phyloP scores from a whole-genome alignment of 106 monocot genomes.

The Posidonia australis region DNA sequence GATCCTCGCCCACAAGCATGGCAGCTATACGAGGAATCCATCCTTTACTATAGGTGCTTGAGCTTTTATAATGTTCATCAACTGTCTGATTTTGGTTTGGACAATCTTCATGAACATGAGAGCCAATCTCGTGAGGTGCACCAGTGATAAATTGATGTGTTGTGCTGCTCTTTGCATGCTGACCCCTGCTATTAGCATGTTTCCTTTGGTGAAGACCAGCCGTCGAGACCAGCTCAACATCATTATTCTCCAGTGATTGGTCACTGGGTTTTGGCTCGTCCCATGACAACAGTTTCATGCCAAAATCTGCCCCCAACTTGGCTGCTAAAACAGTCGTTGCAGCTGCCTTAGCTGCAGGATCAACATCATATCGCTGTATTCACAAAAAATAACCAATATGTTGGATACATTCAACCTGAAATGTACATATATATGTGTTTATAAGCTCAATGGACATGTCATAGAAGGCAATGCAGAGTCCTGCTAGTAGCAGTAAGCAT shows the following conservation, averaged over 20 bases:
- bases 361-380: constrained; percentile 75
- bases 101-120: constrained; percentile 7
- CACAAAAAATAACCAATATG: no score
- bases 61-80: constrained; percentile 40
- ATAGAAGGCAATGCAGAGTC: no score
- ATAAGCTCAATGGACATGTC: no score
- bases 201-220: constrained; percentile 55
- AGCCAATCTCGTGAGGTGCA: constrained; percentile 16
- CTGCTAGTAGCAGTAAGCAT: no score
- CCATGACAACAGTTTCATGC: constrained; percentile 55
- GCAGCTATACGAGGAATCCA: constrained; percentile 68
- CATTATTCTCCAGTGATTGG: constrained; percentile 18
- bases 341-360: constrained; percentile 79
- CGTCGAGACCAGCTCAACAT: constrained; percentile 26
- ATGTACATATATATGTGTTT: no score
- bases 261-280: constrained; percentile 34
- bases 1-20: constrained; percentile 80
- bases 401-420: no score
- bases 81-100: constrained; percentile 16
- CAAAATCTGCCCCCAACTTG: constrained; percentile 64
- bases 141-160: no score
- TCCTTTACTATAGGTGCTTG: constrained; percentile 34
- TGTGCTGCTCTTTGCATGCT: constrained; percentile 13
- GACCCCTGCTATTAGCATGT: constrained; percentile 20
- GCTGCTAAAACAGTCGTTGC: constrained; percentile 80